Evolutionary conservation across 805 yeast species (phyloP).

Genomic region (Lipomyces starkeyi): DNA sequence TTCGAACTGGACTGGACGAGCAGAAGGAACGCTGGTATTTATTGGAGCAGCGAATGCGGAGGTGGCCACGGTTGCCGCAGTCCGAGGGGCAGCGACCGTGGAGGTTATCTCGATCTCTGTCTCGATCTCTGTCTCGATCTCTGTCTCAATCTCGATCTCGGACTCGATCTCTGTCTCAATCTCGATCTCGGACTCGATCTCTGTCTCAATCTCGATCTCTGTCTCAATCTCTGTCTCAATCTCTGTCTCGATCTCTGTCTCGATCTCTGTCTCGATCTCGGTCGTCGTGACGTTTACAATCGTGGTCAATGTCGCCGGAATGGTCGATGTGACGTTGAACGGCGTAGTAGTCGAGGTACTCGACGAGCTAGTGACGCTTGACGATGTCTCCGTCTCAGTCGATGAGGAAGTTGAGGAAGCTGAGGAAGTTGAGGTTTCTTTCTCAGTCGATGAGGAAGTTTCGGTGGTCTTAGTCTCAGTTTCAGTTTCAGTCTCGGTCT

Average conservation of each 20-base stretch:
- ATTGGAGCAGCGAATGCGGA: background rate
- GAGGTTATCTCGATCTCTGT: constrained; percentile 1
- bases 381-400: no score
- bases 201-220: background rate
- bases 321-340: no score
- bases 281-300: background rate
- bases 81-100: background rate
- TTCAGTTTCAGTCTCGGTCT: constrained; percentile 1
- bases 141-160: constrained; percentile 4
- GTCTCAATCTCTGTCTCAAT: background rate
- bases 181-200: background rate
- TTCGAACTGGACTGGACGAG: constrained; percentile 16
- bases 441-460: constrained; percentile 1
- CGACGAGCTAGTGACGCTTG: no score
- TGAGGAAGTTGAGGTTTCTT: background rate
- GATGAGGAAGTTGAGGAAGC: no score
- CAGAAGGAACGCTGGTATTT: background rate
- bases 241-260: background rate
- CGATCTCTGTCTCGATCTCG: constrained; percentile 1
- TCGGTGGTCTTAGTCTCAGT: background rate
- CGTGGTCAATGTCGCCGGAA: no score
- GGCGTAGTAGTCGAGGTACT: no score
- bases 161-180: background rate
- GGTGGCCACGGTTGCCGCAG: background rate
- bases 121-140: background rate